phyloP scores from a whole-genome alignment of 495 filamentous ascomycete genomes.

The Aspergillus coremiiformis region DNA sequence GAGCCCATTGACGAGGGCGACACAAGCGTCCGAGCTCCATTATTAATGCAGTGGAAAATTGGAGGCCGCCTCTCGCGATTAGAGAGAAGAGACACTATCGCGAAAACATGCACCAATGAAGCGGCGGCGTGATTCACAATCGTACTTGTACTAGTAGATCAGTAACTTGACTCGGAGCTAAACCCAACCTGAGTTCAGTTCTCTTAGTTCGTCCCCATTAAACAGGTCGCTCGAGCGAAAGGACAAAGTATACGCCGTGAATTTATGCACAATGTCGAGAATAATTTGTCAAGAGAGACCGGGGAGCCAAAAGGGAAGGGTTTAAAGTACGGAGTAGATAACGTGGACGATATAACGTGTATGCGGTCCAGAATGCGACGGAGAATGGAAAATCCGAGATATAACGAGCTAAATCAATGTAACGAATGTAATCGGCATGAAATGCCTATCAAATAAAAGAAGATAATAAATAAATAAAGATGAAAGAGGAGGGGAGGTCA shows the following conservation, averaged over 20 bases:
- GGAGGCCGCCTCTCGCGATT: slow-evolving; percentile 19
- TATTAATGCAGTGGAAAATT: slow-evolving; percentile 20
- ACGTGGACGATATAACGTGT: neutral
- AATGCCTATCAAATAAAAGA: slow-evolving; percentile 36
- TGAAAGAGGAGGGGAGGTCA: neutral
- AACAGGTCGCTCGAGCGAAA: neutral
- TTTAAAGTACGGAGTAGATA: neutral
- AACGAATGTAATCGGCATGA: slow-evolving; percentile 57
- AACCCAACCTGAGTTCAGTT: neutral
- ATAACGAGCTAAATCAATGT: slow-evolving; percentile 8
- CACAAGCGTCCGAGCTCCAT: slow-evolving; percentile 22
- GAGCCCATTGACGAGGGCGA: slow-evolving; percentile 20
- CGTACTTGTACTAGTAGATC: too few relatives aligned
- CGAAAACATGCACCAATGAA: slow-evolving; percentile 17
- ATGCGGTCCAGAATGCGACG: slow-evolving; percentile 1
- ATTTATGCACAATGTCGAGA: neutral
- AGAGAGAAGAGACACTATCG: slow-evolving; percentile 10
- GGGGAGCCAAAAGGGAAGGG: neutral
- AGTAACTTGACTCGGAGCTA: slow-evolving; percentile 4
- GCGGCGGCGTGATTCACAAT: slow-evolving; percentile 12
- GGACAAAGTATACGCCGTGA: neutral
- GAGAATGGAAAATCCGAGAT: slow-evolving; percentile 2
- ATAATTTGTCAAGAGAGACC: neutral
- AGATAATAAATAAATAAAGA: slow-evolving; percentile 1
- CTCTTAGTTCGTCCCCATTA: neutral